Evolutionary conservation across 768 basidiomycete species (phyloP), one percentile per base, ranked within the genome.

Genomic region (Fomitopsis pulvina): DNA sequence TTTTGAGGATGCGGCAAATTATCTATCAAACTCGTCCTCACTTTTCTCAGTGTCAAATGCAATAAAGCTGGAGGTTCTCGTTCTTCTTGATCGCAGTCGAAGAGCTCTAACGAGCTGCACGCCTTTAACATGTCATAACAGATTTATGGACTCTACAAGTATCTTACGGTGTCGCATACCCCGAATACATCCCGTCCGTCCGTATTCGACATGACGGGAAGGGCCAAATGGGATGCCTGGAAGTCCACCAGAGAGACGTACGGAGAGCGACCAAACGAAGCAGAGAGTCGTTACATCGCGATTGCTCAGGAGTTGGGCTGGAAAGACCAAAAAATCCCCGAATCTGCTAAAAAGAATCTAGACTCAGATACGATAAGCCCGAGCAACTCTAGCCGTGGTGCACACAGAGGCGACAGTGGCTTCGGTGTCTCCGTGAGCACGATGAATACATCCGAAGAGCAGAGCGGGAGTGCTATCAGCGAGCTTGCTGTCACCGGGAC

Each of bases 151-250:
- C 69, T 92, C 48, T 92, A 80, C 79, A 92, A 92, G 64, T 78
- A 71, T 63, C 64, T 89, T 18, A 89, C 83, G 9, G 74, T 80
- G 20, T 74, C 83, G 1, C 57, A 62, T 3, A 63, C 66, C 3
- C 90, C 89, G 11, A 71, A 67, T 32, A 72, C 70, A 26, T 61
- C 79, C 12, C 78, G 85, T 2, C 90, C 90, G 2, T 83, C 80
- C 20, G 69, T 92, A 37, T 87, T 92, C 62, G 88, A 92, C 57
- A 73, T 87, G 66, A 74, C 83, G 2, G 87, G 84, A 14, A 72
- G 87, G 18, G 87, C 88, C 2, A 92, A 92, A 63, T 92, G 89
- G 89, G 87, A 92, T 62, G 86, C 88, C 2, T 92, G 90, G 90
- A 73, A 60, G 42, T 59, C 68, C 11, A 64, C 72, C 10, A 77